Percentiles rank a stretch among this genome's conserved stretches.
phyloP scores from a whole-genome alignment of 345 rosid genomes.

The Balakata baccata region DNA sequence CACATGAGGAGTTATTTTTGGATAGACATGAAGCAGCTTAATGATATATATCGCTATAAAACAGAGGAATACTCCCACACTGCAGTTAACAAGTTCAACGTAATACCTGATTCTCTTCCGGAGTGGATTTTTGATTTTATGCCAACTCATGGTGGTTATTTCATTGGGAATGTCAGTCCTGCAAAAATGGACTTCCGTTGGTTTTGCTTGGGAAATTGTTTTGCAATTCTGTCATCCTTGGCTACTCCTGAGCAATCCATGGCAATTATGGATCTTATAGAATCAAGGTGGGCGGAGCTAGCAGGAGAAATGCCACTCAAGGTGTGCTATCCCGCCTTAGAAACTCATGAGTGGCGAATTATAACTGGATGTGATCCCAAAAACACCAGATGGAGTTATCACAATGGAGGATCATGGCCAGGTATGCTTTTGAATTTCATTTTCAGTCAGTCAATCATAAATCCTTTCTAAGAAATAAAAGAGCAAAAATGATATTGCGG shows the following conservation, averaged over 20 bases:
- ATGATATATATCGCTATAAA: slow-evolving; percentile 86
- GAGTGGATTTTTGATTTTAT: slow-evolving; percentile 94
- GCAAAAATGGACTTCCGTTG: slow-evolving; percentile 96
- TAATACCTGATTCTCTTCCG: slow-evolving; percentile 93
- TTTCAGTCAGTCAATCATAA: not conserved
- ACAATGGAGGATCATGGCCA: slow-evolving; percentile 99
- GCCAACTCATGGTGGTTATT: slow-evolving; percentile 82
- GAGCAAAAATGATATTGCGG: too few species aligned
- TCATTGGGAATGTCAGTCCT: slow-evolving; percentile 90
- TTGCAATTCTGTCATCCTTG: slow-evolving; percentile 83
- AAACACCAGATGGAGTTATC: slow-evolving; percentile 97
- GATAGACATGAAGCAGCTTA: slow-evolving; percentile 91
- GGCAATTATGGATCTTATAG: slow-evolving; percentile 96
- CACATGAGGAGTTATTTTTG: slow-evolving; percentile 92
- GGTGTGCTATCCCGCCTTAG: slow-evolving; percentile 88
- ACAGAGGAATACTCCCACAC: slow-evolving; percentile 98
- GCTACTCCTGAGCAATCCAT: slow-evolving; percentile 90
- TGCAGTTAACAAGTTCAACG: slow-evolving; percentile 92
- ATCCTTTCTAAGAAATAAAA: too few species aligned
- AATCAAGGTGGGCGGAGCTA: slow-evolving; percentile 91
- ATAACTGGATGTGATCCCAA: slow-evolving; percentile 92
- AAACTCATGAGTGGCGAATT: slow-evolving; percentile 88
- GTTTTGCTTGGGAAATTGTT: slow-evolving; percentile 90
- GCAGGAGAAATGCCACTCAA: slow-evolving; percentile 97
- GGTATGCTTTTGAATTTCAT: slow-evolving; percentile 37